These are phyloP conservation scores for Trypanosoma theileri DNA, from an alignment of 208 protist species.

Conservation along the genomic window DNA sequence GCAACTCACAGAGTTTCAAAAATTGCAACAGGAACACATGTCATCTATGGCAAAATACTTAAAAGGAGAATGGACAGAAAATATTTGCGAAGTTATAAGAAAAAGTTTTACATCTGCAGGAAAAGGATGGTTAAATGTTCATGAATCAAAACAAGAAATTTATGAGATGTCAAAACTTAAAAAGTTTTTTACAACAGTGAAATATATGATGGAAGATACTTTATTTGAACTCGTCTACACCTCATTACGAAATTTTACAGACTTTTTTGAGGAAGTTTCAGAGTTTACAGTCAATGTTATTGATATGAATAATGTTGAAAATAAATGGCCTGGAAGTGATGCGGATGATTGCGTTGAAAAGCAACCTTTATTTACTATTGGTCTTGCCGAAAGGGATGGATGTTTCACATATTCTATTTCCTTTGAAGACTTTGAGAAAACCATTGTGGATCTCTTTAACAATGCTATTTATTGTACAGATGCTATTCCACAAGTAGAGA, in stretches of 20 bases:
- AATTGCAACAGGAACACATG: slow-evolving; percentile 86
- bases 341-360: slow-evolving; percentile 92
- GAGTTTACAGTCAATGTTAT: slow-evolving; percentile 85
- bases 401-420: slow-evolving; percentile 90
- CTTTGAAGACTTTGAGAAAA: slow-evolving; percentile 81
- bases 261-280: slow-evolving; percentile 92
- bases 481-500: slow-evolving; percentile 91
- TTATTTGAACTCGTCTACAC: slow-evolving; percentile 91
- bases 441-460: slow-evolving; percentile 88
- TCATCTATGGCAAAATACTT: slow-evolving; percentile 69
- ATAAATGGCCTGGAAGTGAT: slow-evolving; percentile 91
- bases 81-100: slow-evolving; percentile 87
- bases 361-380: slow-evolving; percentile 92
- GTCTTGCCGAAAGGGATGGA: slow-evolving; percentile 77
- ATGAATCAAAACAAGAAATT: slow-evolving; percentile 93
- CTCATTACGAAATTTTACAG: slow-evolving; percentile 80
- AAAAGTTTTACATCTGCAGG: slow-evolving; percentile 90
- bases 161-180: slow-evolving; percentile 98
- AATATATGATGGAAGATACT: slow-evolving; percentile 98
- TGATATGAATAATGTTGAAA: slow-evolving; percentile 88
- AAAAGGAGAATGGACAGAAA: slow-evolving; percentile 89
- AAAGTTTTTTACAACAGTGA: slow-evolving; percentile 96
- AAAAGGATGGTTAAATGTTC: slow-evolving; percentile 98
- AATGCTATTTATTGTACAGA: slow-evolving; percentile 87
- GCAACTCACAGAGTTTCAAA: slow-evolving; percentile 81